A percentile compares a stretch with the other conserved stretches of the same genome.
Evolutionary conservation across 192 early-diverging fungal genomes (phyloP).

Genomic region (Backusella circina): DNA sequence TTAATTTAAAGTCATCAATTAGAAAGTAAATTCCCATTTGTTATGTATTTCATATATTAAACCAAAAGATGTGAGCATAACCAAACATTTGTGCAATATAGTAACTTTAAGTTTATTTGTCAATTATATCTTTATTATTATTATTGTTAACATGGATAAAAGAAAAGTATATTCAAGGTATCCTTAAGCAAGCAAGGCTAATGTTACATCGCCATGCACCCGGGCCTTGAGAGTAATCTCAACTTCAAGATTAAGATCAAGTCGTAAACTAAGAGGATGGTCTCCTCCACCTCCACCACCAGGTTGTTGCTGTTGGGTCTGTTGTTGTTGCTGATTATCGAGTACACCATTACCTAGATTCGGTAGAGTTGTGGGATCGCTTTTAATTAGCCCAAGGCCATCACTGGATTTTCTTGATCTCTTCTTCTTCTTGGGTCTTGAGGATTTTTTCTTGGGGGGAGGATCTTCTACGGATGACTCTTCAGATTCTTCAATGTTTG

Average conservation of each 20-base stretch:
- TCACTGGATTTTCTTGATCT: not conserved
- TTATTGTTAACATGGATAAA: not conserved
- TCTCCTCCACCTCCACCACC: not conserved
- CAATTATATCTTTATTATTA: not conserved
- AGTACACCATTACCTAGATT: not conserved
- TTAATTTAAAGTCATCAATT: too few species aligned
- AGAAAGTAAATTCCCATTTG: too few species aligned
- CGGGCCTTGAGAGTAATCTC: constrained; percentile 21
- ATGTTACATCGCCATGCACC: constrained; percentile 22
- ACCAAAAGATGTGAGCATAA: too few species aligned
- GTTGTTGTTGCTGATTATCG: not conserved
- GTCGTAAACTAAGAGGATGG: constrained; percentile 16
- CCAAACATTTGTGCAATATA: too few species aligned
- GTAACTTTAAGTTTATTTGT: not conserved
- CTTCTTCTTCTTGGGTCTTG: constrained; percentile 5
- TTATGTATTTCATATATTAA: too few species aligned
- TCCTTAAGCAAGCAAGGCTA: constrained; percentile 15
- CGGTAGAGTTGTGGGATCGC: not conserved
- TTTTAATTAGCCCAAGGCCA: constrained; percentile 3
- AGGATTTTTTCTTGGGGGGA: not conserved
- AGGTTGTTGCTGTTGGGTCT: not conserved
- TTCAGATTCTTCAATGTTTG: not conserved
- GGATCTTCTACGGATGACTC: not conserved
- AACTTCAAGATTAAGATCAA: constrained; percentile 24
- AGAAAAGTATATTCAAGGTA: not conserved